Conservation (phyloP, 2,329 filamentous ascomycete genomes). For the Alternaria dauci region DNA sequence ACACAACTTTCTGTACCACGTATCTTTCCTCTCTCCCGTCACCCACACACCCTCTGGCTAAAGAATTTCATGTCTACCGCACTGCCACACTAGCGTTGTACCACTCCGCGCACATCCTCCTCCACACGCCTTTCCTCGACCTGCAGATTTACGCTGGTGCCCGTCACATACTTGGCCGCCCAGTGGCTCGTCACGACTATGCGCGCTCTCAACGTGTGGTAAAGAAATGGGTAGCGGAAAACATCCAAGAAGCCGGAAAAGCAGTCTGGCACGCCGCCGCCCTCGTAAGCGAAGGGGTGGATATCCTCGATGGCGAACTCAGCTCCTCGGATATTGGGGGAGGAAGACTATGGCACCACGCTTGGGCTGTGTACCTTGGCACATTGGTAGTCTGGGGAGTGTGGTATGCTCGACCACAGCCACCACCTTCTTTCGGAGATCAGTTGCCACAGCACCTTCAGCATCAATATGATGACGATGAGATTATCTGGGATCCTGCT, state of each 20-base stretch:
- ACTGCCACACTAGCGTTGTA: constrained; percentile 65
- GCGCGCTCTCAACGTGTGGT: constrained; percentile 60
- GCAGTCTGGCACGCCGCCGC: constrained; percentile 64
- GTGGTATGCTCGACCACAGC: constrained; percentile 54
- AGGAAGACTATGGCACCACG: constrained; percentile 65
- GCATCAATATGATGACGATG: constrained; percentile 51
- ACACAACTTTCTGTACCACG: constrained; percentile 60
- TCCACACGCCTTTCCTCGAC: constrained; percentile 68
- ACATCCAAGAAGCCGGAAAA: constrained; percentile 49
- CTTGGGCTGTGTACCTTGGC: constrained; percentile 69
- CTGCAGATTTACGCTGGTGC: constrained; percentile 70
- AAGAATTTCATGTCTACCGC: constrained; percentile 58
- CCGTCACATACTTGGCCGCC: constrained; percentile 65
- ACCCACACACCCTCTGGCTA: constrained; percentile 41
- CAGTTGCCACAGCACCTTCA: constrained; percentile 9
- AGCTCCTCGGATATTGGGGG: constrained; percentile 56
- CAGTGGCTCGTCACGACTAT: constrained; percentile 61
- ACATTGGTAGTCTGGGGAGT: constrained; percentile 67
- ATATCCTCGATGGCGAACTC: constrained; percentile 52
- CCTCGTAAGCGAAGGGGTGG: constrained; percentile 61
- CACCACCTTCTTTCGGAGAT: background rate
- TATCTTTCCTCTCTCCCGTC: constrained; percentile 37
- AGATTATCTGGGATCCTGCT: constrained; percentile 61
- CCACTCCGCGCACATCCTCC: constrained; percentile 64
- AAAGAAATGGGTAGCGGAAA: constrained; percentile 59